phyloP scores from a whole-genome alignment of 2,329 filamentous ascomycete genomes.

The Trichoderma guizhouense region DNA sequence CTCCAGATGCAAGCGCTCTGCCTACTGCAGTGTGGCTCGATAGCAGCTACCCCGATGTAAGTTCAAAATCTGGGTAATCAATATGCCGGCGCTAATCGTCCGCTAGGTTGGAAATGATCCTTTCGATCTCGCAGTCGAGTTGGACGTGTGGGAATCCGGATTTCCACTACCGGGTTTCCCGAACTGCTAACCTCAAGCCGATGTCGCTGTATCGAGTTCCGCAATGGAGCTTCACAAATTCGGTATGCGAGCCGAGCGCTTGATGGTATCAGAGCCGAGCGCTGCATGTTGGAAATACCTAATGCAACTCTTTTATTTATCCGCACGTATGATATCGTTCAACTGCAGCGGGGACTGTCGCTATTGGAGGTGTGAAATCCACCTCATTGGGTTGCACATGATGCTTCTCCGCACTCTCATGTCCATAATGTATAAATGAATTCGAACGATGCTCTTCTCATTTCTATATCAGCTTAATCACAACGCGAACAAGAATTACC shows the following conservation, averaged over 20 bases:
- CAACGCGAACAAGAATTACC: background rate
- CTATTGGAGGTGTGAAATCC: background rate
- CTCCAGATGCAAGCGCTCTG: background rate
- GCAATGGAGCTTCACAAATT: background rate
- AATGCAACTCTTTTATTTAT: background rate
- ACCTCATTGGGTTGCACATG: background rate
- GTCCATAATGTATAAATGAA: background rate
- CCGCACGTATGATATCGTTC: background rate
- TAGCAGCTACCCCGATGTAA: conserved; percentile 7
- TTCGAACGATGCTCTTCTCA: background rate
- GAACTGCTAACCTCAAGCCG: background rate
- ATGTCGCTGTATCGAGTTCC: background rate
- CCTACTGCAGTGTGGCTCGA: conserved; percentile 10
- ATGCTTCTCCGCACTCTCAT: conserved; percentile 4
- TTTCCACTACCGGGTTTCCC: conserved; percentile 10
- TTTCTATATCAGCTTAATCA: background rate
- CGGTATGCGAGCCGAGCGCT: background rate
- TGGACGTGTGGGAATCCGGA: conserved; percentile 3
- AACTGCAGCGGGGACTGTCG: background rate
- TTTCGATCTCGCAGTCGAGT: background rate
- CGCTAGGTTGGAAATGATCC: background rate
- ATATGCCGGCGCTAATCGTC: background rate
- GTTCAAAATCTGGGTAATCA: background rate
- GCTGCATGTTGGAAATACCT: background rate
- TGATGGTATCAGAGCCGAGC: background rate